Base-by-base conservation (phyloP, 306 rosid species). In the Vigna mungo region DNA sequence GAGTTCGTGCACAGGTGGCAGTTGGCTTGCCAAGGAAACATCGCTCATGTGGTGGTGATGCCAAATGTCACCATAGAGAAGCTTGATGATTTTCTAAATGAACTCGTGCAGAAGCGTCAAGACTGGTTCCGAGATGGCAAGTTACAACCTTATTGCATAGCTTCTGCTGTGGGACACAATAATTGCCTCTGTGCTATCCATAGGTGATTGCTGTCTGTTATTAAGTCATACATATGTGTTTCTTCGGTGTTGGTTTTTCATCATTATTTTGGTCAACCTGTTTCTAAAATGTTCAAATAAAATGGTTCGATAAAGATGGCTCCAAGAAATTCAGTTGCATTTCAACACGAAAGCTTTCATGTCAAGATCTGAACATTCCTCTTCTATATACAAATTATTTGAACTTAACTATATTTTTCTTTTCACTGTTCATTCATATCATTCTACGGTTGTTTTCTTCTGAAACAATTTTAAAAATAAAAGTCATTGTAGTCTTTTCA, bases 1-100 rank as follows among this genome's bases (percentile, higher is more conserved):
- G 71, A 18, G 52, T 65, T 65, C 6, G 71, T 65, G 71, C 71
- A 65, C 34, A 65, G 20, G 34, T 65, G 71, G 71, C 71, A 65
- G 52, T 12, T 65, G 17, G 71, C 71, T 2, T 65, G 71, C 71
- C 18, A 65, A 41, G 71, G 71, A 32, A 65, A 39, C 71, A 41
- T 65, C 41, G 71, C 71, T 10, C 71, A 41, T 65, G 52, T 65
- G 44, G 71, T 65, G n/a, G 52, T 65, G 2, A 65, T 65, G 71
- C 71, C 71, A 2, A 65, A 18, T 65, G 52, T 65, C 17, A 65
- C 71, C 34, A 65, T 65, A 0, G 17, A 65, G 11, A 65, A 65
- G 13, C 71, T 65, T 39, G 34, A 65, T 65, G 10, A 65, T 41
- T 65, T 65, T 65, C 71, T 65, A 0, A 41, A 65, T 11, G 71